Evolutionary conservation across 306 rosid species (phyloP).

Genomic region (Quercus wislizeni): DNA sequence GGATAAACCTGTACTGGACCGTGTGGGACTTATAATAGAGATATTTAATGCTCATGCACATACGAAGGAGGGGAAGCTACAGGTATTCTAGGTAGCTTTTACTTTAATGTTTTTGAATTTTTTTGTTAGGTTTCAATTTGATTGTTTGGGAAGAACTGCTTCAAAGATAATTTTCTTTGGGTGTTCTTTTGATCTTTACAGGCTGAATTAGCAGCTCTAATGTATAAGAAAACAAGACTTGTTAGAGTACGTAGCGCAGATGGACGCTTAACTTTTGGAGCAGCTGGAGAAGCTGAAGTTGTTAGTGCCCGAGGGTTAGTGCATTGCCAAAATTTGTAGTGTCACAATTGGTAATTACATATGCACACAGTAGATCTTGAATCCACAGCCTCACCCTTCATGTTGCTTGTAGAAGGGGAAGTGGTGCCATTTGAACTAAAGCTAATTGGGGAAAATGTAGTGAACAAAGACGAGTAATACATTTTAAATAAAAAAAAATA

Average conservation of each 20-base stretch:
- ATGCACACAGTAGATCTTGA: not conserved
- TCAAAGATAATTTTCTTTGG: conserved; percentile 1
- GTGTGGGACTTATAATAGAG: conserved; percentile 91
- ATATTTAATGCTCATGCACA: conserved; percentile 90
- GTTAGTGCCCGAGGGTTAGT: conserved; percentile 91
- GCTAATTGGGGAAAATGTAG: not conserved
- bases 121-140: conserved; percentile 9
- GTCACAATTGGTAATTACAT: not conserved
- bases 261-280: conserved; percentile 82
- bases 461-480: not conserved
- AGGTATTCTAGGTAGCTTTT: conserved; percentile 40
- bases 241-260: conserved; percentile 61
- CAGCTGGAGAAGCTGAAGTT: conserved; percentile 78
- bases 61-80: conserved; percentile 83
- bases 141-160: not conserved
- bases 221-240: conserved; percentile 82
- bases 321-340: conserved; percentile 9
- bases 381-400: too few relatives aligned
- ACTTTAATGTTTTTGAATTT: conserved; percentile 1
- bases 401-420: too few relatives aligned
- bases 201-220: conserved; percentile 94
- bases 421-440: too few relatives aligned
- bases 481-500: not conserved
- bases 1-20: conserved; percentile 82
- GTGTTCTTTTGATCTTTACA: conserved; percentile 20